These are phyloP conservation scores for Castanopsis chinensis DNA, from an alignment of 306 rosid species.

Conservation along the genomic window DNA sequence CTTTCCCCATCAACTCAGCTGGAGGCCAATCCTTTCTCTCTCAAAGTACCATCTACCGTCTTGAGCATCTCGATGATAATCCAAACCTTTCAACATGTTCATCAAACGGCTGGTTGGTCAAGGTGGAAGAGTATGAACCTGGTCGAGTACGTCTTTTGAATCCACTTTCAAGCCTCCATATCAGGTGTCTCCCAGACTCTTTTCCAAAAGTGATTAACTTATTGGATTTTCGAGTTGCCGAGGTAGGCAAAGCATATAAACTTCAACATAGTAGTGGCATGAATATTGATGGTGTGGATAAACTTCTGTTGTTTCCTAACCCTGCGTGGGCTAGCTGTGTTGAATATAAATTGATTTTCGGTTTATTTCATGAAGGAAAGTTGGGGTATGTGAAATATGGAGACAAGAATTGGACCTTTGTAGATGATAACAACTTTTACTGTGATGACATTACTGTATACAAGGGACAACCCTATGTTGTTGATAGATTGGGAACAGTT, in stretches of 20 bases:
- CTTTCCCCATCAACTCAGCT: background rate
- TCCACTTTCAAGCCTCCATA: conserved; percentile 11
- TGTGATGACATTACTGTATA: conserved; percentile 56
- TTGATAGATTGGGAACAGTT: conserved; percentile 60
- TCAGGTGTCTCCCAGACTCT: background rate
- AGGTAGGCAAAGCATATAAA: conserved; percentile 36
- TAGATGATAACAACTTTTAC: conserved; percentile 38
- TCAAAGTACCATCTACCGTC: conserved; percentile 8
- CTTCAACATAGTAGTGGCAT: background rate
- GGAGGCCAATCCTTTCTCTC: background rate
- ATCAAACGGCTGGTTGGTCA: conserved; percentile 25
- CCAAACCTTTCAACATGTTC: background rate
- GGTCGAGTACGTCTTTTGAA: conserved; percentile 4
- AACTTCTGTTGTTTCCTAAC: conserved; percentile 43
- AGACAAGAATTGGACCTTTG: conserved; percentile 30
- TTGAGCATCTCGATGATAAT: background rate
- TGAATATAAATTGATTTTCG: conserved; percentile 23
- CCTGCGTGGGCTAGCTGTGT: conserved; percentile 20
- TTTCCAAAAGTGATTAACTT: conserved; percentile 16
- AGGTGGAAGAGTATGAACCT: background rate
- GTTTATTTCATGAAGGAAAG: conserved; percentile 36
- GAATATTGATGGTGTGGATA: conserved; percentile 1
- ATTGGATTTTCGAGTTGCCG: conserved; percentile 27
- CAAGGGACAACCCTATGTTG: conserved; percentile 52
- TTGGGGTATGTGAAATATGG: conserved; percentile 46